Evolutionary conservation across 495 filamentous ascomycete genomes (phyloP).

Genomic region (Tricharina praecox): DNA sequence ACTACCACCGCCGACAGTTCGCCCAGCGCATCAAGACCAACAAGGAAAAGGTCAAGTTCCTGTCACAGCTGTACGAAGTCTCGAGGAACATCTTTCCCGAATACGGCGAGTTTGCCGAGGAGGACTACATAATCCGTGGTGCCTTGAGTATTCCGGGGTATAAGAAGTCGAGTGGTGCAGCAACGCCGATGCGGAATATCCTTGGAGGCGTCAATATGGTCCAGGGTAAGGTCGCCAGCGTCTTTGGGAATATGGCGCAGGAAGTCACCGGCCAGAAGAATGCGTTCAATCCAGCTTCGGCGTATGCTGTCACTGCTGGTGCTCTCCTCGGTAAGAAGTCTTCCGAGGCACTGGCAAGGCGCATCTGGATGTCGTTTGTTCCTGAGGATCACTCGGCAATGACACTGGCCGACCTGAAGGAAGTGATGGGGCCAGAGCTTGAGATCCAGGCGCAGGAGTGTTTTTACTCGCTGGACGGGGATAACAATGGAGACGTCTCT

Average conservation of each 20-base stretch:
- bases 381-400: constrained; percentile 70
- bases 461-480: constrained; percentile 62
- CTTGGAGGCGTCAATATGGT: constrained; percentile 58
- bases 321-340: constrained; percentile 68
- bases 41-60: constrained; percentile 63
- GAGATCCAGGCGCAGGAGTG: constrained; percentile 63
- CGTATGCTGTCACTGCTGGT: constrained; percentile 74
- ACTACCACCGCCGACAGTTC: constrained; percentile 90
- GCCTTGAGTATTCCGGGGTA: constrained; percentile 41
- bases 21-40: constrained; percentile 70
- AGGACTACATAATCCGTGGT: constrained; percentile 80
- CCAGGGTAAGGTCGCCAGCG: constrained; percentile 79
- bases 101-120: constrained; percentile 75
- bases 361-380: constrained; percentile 98
- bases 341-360: constrained; percentile 51
- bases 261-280: constrained; percentile 82
- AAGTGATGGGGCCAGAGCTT: constrained; percentile 64
- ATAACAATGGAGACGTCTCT: constrained; percentile 83
- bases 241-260: constrained; percentile 82
- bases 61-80: constrained; percentile 75
- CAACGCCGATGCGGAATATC: constrained; percentile 61
- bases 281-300: constrained; percentile 75
- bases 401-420: constrained; percentile 61
- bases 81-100: constrained; percentile 74
- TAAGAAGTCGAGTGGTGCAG: constrained; percentile 38